These are phyloP conservation scores for Sphagnum tenellum DNA, from an alignment of 225 moss, liverwort and hornwort genomes.

Conservation along the genomic window DNA sequence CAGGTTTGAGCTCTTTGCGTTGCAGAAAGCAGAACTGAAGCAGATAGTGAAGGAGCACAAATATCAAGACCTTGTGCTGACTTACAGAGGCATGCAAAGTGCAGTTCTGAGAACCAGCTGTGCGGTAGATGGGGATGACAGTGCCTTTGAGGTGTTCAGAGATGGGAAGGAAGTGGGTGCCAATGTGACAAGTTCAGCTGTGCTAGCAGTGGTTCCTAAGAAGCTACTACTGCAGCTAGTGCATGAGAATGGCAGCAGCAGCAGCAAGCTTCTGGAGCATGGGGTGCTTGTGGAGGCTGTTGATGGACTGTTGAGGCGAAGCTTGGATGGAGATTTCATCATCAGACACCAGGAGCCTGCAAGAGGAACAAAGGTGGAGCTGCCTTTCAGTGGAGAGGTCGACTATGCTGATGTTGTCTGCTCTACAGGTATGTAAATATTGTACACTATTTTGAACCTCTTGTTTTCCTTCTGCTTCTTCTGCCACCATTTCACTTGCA, in stretches of 20 bases:
- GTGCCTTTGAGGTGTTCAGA: conserved; percentile 53
- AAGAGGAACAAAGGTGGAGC: conserved; percentile 6
- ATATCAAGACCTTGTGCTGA: conserved; percentile 32
- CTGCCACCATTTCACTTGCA: too few relatives aligned
- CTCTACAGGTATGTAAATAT: conserved; percentile 27
- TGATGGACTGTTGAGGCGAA: conserved; percentile 34
- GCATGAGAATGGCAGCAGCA: conserved; percentile 28
- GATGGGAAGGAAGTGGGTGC: conserved; percentile 32
- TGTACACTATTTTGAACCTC: too few relatives aligned
- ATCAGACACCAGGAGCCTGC: conserved; percentile 23
- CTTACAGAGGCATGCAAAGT: conserved; percentile 41
- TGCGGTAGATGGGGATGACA: conserved; percentile 41
- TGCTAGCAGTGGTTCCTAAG: conserved; percentile 39
- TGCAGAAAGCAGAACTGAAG: conserved; percentile 26
- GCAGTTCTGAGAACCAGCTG: conserved; percentile 43
- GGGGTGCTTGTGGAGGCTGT: conserved; percentile 32
- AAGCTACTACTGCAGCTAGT: conserved; percentile 28
- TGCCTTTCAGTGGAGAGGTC: conserved; percentile 11
- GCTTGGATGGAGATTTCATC: conserved; percentile 47
- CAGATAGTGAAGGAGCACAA: conserved; percentile 16
- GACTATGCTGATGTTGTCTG: conserved; percentile 34
- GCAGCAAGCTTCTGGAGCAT: conserved; percentile 9
- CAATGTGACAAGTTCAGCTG: conserved; percentile 42
- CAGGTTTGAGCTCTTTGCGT: conserved; percentile 23
- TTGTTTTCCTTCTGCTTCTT: too few relatives aligned